phyloP scores from a whole-genome alignment of 257 asterid species.

The Solanum pennellii region DNA sequence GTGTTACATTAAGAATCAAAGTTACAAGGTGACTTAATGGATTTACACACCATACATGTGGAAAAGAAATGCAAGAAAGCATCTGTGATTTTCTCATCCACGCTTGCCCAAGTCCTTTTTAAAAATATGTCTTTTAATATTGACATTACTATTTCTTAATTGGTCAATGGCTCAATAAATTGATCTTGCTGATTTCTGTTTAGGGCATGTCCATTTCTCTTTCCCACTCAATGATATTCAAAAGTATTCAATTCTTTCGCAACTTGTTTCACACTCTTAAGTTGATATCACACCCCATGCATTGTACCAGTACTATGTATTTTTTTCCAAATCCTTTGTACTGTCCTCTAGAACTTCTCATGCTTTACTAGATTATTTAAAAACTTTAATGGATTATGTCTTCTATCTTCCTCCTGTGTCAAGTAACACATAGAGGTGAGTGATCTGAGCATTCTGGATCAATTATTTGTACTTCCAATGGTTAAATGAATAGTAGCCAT shows the following conservation, averaged over 20 bases:
- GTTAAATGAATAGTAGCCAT: not conserved
- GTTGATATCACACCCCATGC: not conserved
- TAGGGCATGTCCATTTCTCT: no score
- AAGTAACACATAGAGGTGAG: not conserved
- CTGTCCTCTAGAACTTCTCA: not conserved
- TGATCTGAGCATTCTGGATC: not conserved
- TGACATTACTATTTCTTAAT: no score
- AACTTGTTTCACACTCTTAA: not conserved
- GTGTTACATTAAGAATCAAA: no score
- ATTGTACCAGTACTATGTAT: not conserved
- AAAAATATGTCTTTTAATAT: no score
- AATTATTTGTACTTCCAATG: not conserved
- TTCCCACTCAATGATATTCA: not conserved
- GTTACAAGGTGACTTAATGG: no score
- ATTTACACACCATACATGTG: no score
- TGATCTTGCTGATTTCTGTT: no score
- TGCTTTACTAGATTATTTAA: not conserved
- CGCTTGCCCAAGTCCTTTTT: no score
- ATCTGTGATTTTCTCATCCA: no score
- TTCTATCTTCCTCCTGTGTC: no score
- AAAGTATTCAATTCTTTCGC: not conserved
- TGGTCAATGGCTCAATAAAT: no score
- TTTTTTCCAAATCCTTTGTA: not conserved
- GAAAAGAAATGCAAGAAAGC: no score
- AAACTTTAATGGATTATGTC: not conserved